A percentile compares a stretch with the other conserved stretches of the same genome.
phyloP scores from a whole-genome alignment of 202 grass and related monocot species.

The Dendrocalamus latiflorus region DNA sequence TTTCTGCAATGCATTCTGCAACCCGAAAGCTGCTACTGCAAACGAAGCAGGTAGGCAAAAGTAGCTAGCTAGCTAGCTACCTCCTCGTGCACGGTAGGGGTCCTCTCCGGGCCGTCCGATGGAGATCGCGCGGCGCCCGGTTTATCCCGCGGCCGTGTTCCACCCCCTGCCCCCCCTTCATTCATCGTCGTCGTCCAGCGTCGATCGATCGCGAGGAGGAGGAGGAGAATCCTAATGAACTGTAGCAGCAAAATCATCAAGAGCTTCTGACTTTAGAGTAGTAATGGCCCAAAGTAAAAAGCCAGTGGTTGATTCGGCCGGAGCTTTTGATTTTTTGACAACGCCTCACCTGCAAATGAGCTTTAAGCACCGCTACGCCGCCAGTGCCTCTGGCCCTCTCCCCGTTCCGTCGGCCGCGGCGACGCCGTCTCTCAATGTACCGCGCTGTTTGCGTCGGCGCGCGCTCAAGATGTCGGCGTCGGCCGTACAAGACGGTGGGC shows the following conservation, averaged over 20 bases:
- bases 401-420: too few species aligned
- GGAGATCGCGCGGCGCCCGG: neutral
- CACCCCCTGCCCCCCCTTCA: neutral
- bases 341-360: too few species aligned
- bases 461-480: too few species aligned
- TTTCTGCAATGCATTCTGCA: neutral
- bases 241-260: neutral
- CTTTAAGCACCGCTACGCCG: too few species aligned
- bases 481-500: too few species aligned
- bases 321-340: too few species aligned
- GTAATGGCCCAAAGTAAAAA: too few species aligned
- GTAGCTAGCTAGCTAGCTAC: neutral
- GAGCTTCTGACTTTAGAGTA: too few species aligned
- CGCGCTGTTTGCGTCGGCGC: too few species aligned
- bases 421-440: too few species aligned
- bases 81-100: neutral
- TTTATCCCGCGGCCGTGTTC: neutral
- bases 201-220: neutral
- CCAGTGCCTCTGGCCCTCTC: too few species aligned
- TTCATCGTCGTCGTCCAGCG: constrained; percentile 24
- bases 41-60: neutral
- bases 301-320: too few species aligned
- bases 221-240: neutral
- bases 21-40: neutral
- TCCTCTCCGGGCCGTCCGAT: neutral